Evolutionary conservation across 345 rosid genomes (phyloP), one percentile per base, ranked within the genome.

Genomic region (Hibiscus syriacus): DNA sequence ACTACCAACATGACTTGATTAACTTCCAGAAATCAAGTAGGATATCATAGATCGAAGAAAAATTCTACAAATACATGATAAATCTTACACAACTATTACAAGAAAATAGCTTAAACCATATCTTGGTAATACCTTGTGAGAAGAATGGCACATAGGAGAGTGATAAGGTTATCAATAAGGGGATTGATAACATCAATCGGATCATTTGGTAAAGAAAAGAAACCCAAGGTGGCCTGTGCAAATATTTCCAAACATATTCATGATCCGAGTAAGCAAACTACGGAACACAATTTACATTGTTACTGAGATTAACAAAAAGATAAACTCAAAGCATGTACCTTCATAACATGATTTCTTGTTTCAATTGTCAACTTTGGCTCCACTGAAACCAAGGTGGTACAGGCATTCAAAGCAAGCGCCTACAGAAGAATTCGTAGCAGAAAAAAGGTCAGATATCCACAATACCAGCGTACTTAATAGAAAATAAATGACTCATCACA

Each of bases 171-270:
- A 81, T 89, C 87, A 73, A 93, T 83, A 60, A 93, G 97, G 49
- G 94, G 89, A 79, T 74, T 80, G 72, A 93, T 84, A 73, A 93
- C 97, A 71, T 88, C 97, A 32, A 74, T 55, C 29, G 97, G 98
- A 73, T 93, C 97, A 82, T 82, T 85, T 54, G 97, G 94, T 75
- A 93, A 72, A 62, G 97, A 88, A 80, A 90, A 93, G 86, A 93
- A 90, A 55, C 98, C 97, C 70, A 93, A 80, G 48, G 97, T 93
- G 76, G 98, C 98, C 98, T 93, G 92, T 90, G 93, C 55, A 77
- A 73, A 59, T 67, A 55, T 61, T 46, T 73, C 43, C 55, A 69
- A 32, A 71, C 60, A 19, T 7, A 26, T 54, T 70, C 36, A 68
- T 55, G 34, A 30, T 29, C 46, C 49, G 20, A 46, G 23, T n/a